Evolutionary conservation across 345 rosid species (phyloP).

Genomic region (Durio zibethinus): DNA sequence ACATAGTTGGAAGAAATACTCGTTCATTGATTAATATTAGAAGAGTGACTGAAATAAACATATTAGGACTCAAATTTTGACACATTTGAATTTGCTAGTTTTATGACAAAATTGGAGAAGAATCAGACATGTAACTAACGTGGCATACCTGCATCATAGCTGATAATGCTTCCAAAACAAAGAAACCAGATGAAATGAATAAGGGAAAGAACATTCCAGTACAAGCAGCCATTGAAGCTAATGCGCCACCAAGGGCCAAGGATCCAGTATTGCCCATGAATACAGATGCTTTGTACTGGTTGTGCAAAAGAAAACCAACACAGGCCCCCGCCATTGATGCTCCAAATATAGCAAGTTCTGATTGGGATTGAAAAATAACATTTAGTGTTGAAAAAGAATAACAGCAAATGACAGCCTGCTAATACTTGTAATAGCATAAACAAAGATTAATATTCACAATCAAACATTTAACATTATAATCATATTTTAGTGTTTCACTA

Average conservation of each 20-base stretch:
- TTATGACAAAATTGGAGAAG: not conserved
- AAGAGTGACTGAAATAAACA: not conserved
- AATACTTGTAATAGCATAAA: not conserved
- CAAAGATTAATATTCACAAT: not conserved
- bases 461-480: not conserved
- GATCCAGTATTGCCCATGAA: constrained; percentile 87
- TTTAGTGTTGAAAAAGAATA: constrained; percentile 8
- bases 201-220: constrained; percentile 94
- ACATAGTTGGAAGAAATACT: not conserved
- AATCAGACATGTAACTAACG: not conserved
- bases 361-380: constrained; percentile 15
- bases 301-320: constrained; percentile 85
- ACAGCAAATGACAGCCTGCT: not conserved
- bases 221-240: constrained; percentile 95
- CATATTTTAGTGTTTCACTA: not conserved
- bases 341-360: constrained; percentile 86
- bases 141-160: constrained; percentile 60
- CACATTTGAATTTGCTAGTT: not conserved
- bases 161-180: constrained; percentile 59
- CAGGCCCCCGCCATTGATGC: constrained; percentile 96
- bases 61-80: not conserved
- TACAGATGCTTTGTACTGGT: constrained; percentile 75
- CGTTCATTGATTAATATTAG: not conserved
- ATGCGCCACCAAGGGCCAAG: constrained; percentile 82
- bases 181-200: constrained; percentile 73